These are phyloP conservation scores for Bipolaris sorokiniana DNA, from an alignment of 2,329 filamentous ascomycete species.

Conservation along the genomic window DNA sequence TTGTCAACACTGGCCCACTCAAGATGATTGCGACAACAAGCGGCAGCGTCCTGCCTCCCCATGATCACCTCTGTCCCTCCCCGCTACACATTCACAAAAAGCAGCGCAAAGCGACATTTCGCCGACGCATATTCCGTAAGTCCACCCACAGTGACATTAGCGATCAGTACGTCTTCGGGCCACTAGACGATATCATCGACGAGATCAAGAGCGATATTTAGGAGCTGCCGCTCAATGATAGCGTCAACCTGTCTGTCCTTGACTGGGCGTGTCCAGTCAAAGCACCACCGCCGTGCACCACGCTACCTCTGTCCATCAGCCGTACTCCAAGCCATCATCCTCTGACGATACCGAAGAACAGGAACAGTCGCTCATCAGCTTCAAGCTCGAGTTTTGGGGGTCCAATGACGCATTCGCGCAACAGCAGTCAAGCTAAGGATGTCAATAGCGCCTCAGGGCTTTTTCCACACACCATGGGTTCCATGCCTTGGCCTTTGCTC, in stretches of 20 bases:
- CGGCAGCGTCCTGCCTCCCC: constrained; percentile 18
- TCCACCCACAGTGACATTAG: constrained; percentile 16
- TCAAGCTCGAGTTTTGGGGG: constrained; percentile 34
- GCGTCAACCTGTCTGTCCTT: constrained; percentile 16
- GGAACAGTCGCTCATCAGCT: constrained; percentile 38
- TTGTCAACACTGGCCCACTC: constrained; percentile 11
- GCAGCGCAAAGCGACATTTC: constrained; percentile 35
- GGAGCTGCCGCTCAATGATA: constrained; percentile 24
- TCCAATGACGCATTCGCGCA: constrained; percentile 19
- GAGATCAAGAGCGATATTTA: constrained; percentile 41
- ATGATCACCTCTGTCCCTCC: constrained; percentile 29
- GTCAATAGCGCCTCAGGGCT: constrained; percentile 10
- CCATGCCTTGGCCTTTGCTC: constrained; percentile 21
- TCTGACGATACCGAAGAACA: constrained; percentile 43
- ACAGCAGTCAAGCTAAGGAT: constrained; percentile 20
- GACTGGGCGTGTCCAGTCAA: constrained; percentile 28
- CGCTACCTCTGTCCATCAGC: constrained; percentile 39
- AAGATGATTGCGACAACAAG: constrained; percentile 24
- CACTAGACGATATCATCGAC: constrained; percentile 46
- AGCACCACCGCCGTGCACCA: constrained; percentile 28
- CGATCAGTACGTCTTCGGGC: constrained; percentile 24
- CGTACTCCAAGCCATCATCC: constrained; percentile 37
- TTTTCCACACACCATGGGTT: not conserved
- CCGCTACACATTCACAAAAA: constrained; percentile 42
- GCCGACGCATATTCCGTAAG: constrained; percentile 33